Percentiles rank a stretch among this genome's conserved stretches.
These are phyloP conservation scores for Solanum pimpinellifolium DNA, from an alignment of 257 asterid genomes.

Conservation along the genomic window DNA sequence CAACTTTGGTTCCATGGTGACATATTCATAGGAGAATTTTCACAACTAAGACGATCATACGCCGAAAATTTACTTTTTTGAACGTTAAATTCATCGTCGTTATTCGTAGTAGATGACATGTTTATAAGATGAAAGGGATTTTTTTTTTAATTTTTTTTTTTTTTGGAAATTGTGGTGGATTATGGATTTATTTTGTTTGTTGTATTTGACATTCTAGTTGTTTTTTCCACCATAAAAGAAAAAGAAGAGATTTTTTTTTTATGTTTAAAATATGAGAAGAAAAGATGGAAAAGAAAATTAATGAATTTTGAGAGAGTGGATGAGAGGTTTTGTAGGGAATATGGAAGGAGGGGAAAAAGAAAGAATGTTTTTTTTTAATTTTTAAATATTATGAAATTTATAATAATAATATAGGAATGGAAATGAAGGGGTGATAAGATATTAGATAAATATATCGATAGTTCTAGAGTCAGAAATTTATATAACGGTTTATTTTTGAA, in stretches of 20 bases:
- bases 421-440: background rate
- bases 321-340: slow-evolving; percentile 22
- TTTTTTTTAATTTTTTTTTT: background rate
- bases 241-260: background rate
- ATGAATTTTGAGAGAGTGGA: background rate
- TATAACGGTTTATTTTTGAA: background rate
- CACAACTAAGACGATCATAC: slow-evolving; percentile 28
- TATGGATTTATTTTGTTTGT: background rate
- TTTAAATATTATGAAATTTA: background rate
- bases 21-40: slow-evolving; percentile 28
- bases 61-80: slow-evolving; percentile 25
- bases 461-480: background rate
- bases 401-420: background rate
- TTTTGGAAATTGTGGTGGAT: background rate
- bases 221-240: background rate
- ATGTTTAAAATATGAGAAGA: background rate
- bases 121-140: slow-evolving; percentile 6
- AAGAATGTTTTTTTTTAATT: background rate
- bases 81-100: slow-evolving; percentile 9
- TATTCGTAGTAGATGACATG: slow-evolving; percentile 9
- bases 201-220: background rate
- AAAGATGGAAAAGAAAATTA: background rate
- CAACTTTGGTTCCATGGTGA: slow-evolving; percentile 44
- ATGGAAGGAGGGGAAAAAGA: background rate
- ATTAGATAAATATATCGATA: background rate